Conservation (phyloP, 148 eudicot species). For the Polygonum maritimum region DNA sequence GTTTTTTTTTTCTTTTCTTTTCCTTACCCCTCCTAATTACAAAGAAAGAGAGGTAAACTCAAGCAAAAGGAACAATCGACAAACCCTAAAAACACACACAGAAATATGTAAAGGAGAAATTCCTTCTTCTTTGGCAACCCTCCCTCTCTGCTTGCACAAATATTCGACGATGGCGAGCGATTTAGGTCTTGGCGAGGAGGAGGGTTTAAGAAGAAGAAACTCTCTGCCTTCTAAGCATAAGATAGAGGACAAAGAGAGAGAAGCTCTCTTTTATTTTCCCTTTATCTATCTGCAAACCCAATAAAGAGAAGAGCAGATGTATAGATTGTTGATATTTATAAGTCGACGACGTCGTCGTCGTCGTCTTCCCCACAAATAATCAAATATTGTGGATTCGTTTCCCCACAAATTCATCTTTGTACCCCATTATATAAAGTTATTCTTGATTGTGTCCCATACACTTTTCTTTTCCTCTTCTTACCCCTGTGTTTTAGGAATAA, state of each 20-base stretch:
- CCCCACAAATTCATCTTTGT: too few relatives aligned
- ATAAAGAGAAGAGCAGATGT: background rate
- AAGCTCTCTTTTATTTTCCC: constrained; percentile 6
- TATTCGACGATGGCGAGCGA: constrained; percentile 7
- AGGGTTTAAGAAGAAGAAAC: constrained; percentile 10
- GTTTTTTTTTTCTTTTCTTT: background rate
- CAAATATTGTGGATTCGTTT: too few relatives aligned
- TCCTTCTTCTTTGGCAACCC: constrained; percentile 9
- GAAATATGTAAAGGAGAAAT: background rate
- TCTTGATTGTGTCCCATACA: too few relatives aligned
- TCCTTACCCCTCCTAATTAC: background rate
- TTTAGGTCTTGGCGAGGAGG: constrained; percentile 5
- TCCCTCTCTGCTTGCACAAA: constrained; percentile 2
- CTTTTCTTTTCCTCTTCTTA: too few relatives aligned
- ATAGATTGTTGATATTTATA: constrained; percentile 1
- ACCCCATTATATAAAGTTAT: too few relatives aligned
- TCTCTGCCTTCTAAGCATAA: constrained; percentile 9
- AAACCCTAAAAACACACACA: background rate
- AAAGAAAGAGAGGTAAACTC: background rate
- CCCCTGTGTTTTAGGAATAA: too few relatives aligned
- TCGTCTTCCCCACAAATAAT: background rate
- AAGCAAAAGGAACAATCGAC: background rate
- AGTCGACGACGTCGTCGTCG: background rate
- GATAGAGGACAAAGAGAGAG: constrained; percentile 10
- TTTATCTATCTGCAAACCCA: background rate